These are phyloP conservation scores for Camellia sinensis DNA, from an alignment of 148 eudicot genomes.

Conservation along the genomic window DNA sequence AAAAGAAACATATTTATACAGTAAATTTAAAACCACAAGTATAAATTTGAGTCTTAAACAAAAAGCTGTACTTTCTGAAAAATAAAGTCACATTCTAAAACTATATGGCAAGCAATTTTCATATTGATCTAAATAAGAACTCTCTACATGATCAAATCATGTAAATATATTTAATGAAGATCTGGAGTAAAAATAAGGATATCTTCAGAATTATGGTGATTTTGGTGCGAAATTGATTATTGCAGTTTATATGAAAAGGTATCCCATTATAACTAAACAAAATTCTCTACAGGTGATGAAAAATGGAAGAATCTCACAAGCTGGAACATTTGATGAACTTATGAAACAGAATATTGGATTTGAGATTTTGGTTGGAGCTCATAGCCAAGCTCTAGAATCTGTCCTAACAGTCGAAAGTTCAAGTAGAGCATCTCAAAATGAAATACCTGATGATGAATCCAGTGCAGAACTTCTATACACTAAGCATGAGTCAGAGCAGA, in stretches of 20 bases:
- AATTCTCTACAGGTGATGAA: conserved; percentile 72
- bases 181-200: background rate
- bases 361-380: conserved; percentile 89
- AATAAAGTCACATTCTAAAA: background rate
- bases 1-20: background rate
- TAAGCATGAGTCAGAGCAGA: conserved; percentile 55
- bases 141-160: background rate
- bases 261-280: background rate
- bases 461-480: conserved; percentile 44
- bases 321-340: conserved; percentile 81
- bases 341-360: conserved; percentile 81
- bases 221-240: background rate
- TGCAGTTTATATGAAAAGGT: background rate
- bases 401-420: conserved; percentile 63
- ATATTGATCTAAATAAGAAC: background rate
- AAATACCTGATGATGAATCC: conserved; percentile 31
- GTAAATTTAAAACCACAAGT: background rate
- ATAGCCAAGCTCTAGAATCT: conserved; percentile 85
- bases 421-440: conserved; percentile 35
- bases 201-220: background rate
- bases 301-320: conserved; percentile 83
- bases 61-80: background rate
- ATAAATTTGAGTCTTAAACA: background rate
- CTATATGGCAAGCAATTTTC: background rate
- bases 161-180: background rate